phyloP scores from a whole-genome alignment of 768 basidiomycete genomes.

The Harrya chromipes region DNA sequence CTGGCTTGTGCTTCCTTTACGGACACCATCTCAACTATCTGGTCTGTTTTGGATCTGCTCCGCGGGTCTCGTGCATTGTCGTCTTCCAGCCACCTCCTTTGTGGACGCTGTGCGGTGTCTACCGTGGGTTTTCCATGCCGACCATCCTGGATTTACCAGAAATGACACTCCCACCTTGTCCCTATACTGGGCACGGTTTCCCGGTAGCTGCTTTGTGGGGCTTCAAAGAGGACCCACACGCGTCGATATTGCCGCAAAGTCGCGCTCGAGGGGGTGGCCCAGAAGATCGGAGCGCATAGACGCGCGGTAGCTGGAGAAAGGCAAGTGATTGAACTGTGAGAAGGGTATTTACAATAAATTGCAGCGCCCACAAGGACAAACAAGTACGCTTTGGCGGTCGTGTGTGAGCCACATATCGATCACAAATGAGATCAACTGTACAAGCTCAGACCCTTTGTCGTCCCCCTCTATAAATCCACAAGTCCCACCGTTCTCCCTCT shows the following conservation, averaged over 20 bases:
- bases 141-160: not conserved
- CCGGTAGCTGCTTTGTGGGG: not conserved
- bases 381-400: constrained; percentile 36
- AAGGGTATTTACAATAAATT: constrained; percentile 30
- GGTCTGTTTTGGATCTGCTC: not conserved
- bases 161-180: too few relatives aligned
- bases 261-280: not conserved
- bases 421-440: constrained; percentile 26
- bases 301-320: too few relatives aligned
- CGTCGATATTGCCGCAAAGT: not conserved
- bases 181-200: not conserved
- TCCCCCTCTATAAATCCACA: constrained; percentile 25
- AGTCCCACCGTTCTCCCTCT: not conserved
- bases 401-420: constrained; percentile 29
- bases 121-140: not conserved
- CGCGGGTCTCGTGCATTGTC: constrained; percentile 11
- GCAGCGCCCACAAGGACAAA: constrained; percentile 46
- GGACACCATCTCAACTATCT: not conserved
- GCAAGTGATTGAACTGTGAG: not conserved
- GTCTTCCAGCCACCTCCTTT: not conserved
- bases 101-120: not conserved
- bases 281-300: too few relatives aligned
- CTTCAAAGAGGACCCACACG: constrained; percentile 1
- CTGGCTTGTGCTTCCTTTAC: constrained; percentile 1
- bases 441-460: constrained; percentile 26